Evolutionary conservation across 495 filamentous ascomycete genomes (phyloP).

Genomic region (Penicillium atrosanguineum): DNA sequence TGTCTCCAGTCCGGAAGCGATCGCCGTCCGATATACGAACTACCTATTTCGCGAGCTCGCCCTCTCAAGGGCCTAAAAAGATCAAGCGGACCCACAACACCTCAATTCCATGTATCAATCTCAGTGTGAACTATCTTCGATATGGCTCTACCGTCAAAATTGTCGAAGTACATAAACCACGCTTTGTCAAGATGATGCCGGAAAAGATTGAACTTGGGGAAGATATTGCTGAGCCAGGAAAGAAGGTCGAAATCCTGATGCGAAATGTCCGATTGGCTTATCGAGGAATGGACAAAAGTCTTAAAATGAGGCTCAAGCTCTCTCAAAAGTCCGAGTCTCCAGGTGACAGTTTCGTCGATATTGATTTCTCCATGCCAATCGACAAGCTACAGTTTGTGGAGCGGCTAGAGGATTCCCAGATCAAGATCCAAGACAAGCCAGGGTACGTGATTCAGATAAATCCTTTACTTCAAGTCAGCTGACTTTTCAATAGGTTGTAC

Average conservation of each 20-base stretch:
- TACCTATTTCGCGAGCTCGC: conserved; percentile 24
- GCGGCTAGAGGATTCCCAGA: conserved; percentile 7
- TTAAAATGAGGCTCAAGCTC: conserved; percentile 35
- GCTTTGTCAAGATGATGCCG: conserved; percentile 14
- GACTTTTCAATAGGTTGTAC: conserved; percentile 23
- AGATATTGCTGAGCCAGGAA: not conserved
- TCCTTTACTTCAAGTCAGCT: not conserved
- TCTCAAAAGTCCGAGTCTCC: conserved; percentile 17
- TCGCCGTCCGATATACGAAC: conserved; percentile 36
- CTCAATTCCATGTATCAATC: not conserved
- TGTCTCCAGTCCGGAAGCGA: conserved; percentile 9
- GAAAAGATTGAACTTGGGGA: conserved; percentile 9
- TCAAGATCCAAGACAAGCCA: conserved; percentile 17
- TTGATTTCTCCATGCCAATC: conserved; percentile 30
- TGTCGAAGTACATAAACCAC: not conserved
- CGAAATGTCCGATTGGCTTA: conserved; percentile 17
- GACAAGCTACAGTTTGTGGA: conserved; percentile 21
- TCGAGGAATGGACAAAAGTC: conserved; percentile 23
- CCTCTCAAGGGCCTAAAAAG: conserved; percentile 15
- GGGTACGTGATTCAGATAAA: conserved; percentile 14
- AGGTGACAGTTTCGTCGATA: conserved; percentile 28
- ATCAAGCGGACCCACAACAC: conserved; percentile 13
- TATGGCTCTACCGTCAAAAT: conserved; percentile 20
- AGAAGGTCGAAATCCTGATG: conserved; percentile 14
- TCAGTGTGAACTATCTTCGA: conserved; percentile 17